Conservation (phyloP, 495 filamentous ascomycete genomes). For the Amphirosellinia nigrospora region DNA sequence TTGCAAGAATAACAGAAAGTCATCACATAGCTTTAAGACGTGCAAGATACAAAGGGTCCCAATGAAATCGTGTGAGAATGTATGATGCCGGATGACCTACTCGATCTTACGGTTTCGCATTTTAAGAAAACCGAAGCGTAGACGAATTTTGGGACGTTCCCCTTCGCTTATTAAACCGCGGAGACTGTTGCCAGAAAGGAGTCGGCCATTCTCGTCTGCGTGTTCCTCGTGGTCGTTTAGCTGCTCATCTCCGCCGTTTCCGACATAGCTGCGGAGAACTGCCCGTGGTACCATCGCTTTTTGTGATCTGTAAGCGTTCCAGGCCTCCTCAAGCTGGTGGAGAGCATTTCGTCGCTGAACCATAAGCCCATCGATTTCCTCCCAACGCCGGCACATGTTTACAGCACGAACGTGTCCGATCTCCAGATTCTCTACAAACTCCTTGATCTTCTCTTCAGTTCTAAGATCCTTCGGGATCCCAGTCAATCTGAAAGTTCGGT, state of each 20-base stretch:
- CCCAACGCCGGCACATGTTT: slow-evolving; percentile 87
- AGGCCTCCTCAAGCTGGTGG: slow-evolving; percentile 81
- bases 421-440: slow-evolving; percentile 83
- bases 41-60: too few species aligned
- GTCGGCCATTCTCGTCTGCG: slow-evolving; percentile 49
- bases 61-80: not conserved
- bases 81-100: slow-evolving; percentile 7
- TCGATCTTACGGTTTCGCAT: slow-evolving; percentile 77
- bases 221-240: slow-evolving; percentile 48
- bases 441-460: slow-evolving; percentile 82
- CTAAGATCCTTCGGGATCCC: slow-evolving; percentile 82
- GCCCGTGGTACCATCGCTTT: slow-evolving; percentile 27
- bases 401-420: slow-evolving; percentile 95
- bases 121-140: slow-evolving; percentile 82
- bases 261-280: not conserved
- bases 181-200: slow-evolving; percentile 57
- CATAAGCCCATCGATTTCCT: slow-evolving; percentile 77
- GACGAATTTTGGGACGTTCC: slow-evolving; percentile 68
- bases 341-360: slow-evolving; percentile 68
- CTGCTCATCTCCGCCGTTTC: slow-evolving; percentile 13
- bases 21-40: not conserved
- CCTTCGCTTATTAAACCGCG: slow-evolving; percentile 37
- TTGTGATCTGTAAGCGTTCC: slow-evolving; percentile 67
- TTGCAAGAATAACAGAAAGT: not conserved
- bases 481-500: slow-evolving; percentile 89